Evolutionary conservation across 495 filamentous ascomycete genomes (phyloP).

Genomic region (Echria macrotheca): DNA sequence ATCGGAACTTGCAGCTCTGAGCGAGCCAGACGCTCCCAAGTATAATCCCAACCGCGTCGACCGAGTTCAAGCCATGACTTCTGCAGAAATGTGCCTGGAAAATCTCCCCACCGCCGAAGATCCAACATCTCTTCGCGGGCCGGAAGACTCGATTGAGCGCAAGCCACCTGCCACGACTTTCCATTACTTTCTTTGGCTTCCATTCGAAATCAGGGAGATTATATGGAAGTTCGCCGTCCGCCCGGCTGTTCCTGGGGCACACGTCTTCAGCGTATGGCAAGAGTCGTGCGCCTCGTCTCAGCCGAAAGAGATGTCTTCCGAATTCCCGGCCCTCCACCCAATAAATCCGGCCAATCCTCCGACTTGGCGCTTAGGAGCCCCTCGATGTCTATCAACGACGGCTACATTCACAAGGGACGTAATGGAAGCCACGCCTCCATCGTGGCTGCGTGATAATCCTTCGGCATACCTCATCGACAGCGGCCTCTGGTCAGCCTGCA

Average conservation of each 20-base stretch:
- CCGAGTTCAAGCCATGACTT: too few relatives aligned
- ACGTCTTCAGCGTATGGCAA: background rate
- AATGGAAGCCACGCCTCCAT: background rate
- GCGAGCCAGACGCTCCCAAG: too few relatives aligned
- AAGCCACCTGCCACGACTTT: too few relatives aligned
- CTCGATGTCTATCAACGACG: background rate
- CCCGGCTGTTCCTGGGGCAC: background rate
- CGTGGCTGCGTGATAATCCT: background rate
- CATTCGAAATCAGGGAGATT: background rate
- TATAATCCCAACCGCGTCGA: too few relatives aligned
- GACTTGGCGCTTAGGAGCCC: background rate
- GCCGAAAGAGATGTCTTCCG: background rate
- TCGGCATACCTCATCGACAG: background rate
- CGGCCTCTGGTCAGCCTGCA: background rate
- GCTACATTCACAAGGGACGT: background rate
- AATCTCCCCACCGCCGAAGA: too few relatives aligned
- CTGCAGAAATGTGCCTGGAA: too few relatives aligned
- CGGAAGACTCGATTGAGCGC: too few relatives aligned
- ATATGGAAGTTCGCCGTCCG: slow-evolving; percentile 2
- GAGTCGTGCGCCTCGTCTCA: too few relatives aligned
- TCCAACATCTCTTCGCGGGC: too few relatives aligned
- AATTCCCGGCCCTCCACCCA: background rate
- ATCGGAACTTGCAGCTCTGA: too few relatives aligned
- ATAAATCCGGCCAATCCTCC: too few relatives aligned
- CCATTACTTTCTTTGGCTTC: background rate